A percentile compares a stretch with the other conserved stretches of the same genome.
These are phyloP conservation scores for Exophiala aquamarina DNA, from an alignment of 2,329 filamentous ascomycete genomes.

Conservation along the genomic window DNA sequence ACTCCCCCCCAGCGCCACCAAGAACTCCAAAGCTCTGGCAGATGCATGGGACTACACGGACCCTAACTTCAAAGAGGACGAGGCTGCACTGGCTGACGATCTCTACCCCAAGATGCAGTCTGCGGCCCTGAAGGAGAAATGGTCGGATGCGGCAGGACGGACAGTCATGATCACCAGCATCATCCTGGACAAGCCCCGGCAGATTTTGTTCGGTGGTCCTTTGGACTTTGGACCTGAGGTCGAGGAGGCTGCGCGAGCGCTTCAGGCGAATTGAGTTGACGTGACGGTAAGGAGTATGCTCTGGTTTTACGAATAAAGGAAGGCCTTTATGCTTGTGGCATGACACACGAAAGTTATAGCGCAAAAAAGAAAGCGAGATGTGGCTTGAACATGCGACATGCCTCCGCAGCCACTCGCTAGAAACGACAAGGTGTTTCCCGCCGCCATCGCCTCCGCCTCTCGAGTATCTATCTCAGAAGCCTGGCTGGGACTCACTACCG, in stretches of 20 bases:
- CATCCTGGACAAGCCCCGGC: conserved; percentile 7
- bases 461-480: too few species aligned
- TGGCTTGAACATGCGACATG: too few species aligned
- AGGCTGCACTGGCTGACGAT: conserved; percentile 11
- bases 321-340: too few species aligned
- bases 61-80: neutral
- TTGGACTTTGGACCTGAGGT: conserved; percentile 18
- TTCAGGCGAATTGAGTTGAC: too few species aligned
- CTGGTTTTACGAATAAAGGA: too few species aligned
- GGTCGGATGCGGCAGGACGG: conserved; percentile 9
- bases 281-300: too few species aligned
- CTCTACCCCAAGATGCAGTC: conserved; percentile 14
- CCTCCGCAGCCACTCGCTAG: too few species aligned
- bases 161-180: conserved; percentile 11
- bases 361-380: too few species aligned
- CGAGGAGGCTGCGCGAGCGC: conserved; percentile 12
- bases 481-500: too few species aligned
- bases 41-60: neutral
- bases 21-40: conserved; percentile 10
- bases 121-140: conserved; percentile 13
- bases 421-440: too few species aligned
- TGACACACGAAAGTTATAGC: too few species aligned
- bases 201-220: conserved; percentile 11
- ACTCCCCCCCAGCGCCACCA: conserved; percentile 10
- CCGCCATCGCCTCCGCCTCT: too few species aligned